Percentiles rank a stretch among this genome's conserved stretches.
These are phyloP conservation scores for Trichosporon ovoides DNA, from an alignment of 1,284 basidiomycete genomes.

Conservation along the genomic window DNA sequence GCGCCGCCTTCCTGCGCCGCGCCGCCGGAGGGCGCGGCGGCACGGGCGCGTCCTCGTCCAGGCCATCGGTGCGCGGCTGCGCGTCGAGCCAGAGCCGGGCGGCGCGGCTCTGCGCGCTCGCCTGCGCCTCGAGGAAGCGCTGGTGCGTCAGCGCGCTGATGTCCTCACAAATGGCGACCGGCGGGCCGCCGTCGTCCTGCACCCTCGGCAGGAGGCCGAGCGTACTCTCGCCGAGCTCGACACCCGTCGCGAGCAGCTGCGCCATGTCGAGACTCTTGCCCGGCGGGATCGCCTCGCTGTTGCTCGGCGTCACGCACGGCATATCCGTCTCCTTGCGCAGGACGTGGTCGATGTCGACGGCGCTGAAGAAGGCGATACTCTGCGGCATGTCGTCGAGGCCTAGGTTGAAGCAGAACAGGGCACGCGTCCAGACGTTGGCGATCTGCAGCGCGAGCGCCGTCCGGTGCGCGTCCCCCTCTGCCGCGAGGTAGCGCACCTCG, in stretches of 20 bases:
- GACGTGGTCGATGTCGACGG: constrained; percentile 87
- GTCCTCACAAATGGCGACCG: constrained; percentile 32
- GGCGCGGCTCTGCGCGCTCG: constrained; percentile 7
- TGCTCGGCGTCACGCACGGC: constrained; percentile 89
- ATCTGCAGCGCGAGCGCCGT: constrained; percentile 90
- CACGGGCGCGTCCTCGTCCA: not conserved
- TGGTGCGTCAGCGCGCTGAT: constrained; percentile 26
- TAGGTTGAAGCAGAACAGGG: constrained; percentile 83
- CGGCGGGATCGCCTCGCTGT: constrained; percentile 71
- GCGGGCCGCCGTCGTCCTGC: constrained; percentile 20
- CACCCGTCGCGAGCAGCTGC: constrained; percentile 53
- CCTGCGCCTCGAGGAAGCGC: constrained; percentile 35
- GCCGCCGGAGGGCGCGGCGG: not conserved
- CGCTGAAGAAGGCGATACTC: constrained; percentile 92
- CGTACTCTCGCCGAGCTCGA: not conserved
- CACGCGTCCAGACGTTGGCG: constrained; percentile 92
- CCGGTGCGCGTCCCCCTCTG: constrained; percentile 80
- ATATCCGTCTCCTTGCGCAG: constrained; percentile 95
- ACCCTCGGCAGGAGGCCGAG: not conserved
- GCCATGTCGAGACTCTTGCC: constrained; percentile 80
- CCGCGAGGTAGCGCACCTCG: constrained; percentile 88
- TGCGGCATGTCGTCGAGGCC: constrained; percentile 96
- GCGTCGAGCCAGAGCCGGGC: constrained; percentile 30
- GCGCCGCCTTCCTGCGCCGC: not conserved
- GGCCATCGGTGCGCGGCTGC: constrained; percentile 14